Evolutionary conservation across 78 protist species (phyloP).

Genomic region (Isochrysis galbana): DNA sequence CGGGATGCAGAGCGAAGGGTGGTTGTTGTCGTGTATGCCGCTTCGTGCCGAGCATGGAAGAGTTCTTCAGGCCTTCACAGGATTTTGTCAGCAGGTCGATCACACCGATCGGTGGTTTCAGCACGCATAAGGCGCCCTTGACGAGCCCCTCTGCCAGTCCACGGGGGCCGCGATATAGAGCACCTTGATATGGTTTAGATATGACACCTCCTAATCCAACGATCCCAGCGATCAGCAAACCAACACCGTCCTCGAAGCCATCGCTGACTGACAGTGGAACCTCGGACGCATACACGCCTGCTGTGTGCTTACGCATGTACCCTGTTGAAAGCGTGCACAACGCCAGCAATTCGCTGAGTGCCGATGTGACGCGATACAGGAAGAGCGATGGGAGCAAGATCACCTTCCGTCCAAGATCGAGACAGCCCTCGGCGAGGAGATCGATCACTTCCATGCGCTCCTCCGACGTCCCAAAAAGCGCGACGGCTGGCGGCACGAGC

Average conservation of each 20-base stretch:
- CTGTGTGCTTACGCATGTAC: neutral
- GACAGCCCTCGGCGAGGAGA: too few relatives aligned
- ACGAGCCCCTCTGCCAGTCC: neutral
- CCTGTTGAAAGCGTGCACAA: neutral
- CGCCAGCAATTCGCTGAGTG: neutral
- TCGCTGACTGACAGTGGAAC: neutral
- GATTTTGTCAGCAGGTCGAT: neutral
- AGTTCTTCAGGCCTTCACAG: neutral
- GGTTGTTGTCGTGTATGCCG: neutral
- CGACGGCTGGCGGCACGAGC: neutral
- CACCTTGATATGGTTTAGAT: neutral
- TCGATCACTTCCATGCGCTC: neutral
- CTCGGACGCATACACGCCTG: neutral
- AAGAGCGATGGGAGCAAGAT: neutral
- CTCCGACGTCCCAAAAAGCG: neutral
- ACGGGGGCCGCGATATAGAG: neutral
- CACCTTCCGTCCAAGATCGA: neutral
- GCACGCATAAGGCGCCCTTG: neutral
- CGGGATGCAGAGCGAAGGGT: neutral
- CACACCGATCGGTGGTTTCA: neutral
- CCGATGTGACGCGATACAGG: neutral
- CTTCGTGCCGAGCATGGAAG: neutral
- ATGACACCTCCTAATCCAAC: neutral
- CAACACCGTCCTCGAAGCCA: neutral
- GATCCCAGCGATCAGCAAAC: neutral